These are phyloP conservation scores for Porpolomopsis calyptriformis DNA, from an alignment of 768 basidiomycete species.

Conservation along the genomic window DNA sequence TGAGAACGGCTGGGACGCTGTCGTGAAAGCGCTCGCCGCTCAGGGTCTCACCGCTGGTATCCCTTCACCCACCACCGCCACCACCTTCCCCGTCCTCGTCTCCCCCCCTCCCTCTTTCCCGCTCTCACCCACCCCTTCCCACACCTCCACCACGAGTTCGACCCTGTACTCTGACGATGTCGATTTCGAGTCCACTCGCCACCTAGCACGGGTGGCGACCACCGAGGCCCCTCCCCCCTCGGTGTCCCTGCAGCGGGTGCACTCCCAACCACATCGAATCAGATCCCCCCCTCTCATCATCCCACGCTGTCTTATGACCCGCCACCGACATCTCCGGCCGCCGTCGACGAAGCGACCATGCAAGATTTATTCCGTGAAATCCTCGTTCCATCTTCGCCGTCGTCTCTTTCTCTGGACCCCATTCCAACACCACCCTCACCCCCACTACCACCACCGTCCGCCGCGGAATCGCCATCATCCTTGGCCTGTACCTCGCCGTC, in stretches of 20 bases:
- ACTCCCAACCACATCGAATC: slow-evolving; percentile 15
- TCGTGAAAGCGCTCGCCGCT: slow-evolving; percentile 61
- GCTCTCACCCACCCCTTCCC: slow-evolving; percentile 33
- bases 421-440: slow-evolving; percentile 16
- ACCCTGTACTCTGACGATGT: slow-evolving; percentile 27
- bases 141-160: slow-evolving; percentile 26
- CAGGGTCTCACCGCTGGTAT: slow-evolving; percentile 51
- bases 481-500: slow-evolving; percentile 12
- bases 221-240: slow-evolving; percentile 42
- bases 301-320: not conserved
- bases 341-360: slow-evolving; percentile 52
- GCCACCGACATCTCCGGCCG: slow-evolving; percentile 16
- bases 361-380: slow-evolving; percentile 63
- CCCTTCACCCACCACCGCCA: slow-evolving; percentile 17
- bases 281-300: not conserved
- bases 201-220: slow-evolving; percentile 97
- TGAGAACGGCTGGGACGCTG: slow-evolving; percentile 73
- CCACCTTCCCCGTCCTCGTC: slow-evolving; percentile 22
- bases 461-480: slow-evolving; percentile 11
- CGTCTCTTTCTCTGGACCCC: slow-evolving; percentile 18
- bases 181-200: slow-evolving; percentile 68
- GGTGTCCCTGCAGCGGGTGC: slow-evolving; percentile 95
- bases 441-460: too few relatives aligned
- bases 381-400: slow-evolving; percentile 39
- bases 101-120: slow-evolving; percentile 21